Evolutionary conservation across 2,329 filamentous ascomycete species (phyloP).

Genomic region (Trichophyton benhamiae): DNA sequence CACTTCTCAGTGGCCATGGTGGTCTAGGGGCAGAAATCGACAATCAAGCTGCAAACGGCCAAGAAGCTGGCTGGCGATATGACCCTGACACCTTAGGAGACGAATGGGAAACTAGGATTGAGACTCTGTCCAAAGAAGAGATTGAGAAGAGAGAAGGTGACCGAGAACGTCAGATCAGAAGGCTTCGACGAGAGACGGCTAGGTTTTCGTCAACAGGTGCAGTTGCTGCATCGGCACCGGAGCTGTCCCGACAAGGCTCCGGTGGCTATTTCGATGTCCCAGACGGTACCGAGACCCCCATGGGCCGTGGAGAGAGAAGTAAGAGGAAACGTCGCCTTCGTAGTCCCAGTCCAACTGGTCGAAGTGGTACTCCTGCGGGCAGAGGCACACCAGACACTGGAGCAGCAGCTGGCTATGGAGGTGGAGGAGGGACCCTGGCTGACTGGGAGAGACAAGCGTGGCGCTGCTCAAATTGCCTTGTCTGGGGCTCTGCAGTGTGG

Average conservation of each 20-base stretch:
- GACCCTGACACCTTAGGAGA: constrained; percentile 80
- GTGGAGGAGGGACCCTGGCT: constrained; percentile 50
- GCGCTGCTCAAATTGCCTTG: constrained; percentile 76
- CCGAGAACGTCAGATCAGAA: constrained; percentile 76
- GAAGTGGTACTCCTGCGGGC: constrained; percentile 54
- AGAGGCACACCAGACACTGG: constrained; percentile 65
- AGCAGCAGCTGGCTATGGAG: constrained; percentile 56
- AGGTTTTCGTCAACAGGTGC: constrained; percentile 78
- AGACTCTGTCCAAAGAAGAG: constrained; percentile 79
- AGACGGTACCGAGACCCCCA: constrained; percentile 55
- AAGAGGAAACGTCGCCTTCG: constrained; percentile 93
- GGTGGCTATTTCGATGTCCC: constrained; percentile 48
- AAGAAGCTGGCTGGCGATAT: constrained; percentile 90
- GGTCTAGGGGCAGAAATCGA: constrained; percentile 61
- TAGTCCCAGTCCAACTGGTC: constrained; percentile 69
- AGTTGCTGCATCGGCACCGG: constrained; percentile 66
- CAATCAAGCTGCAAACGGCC: constrained; percentile 70
- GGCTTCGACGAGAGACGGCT: constrained; percentile 79
- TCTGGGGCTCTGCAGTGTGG: constrained; percentile 88
- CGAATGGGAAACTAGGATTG: constrained; percentile 73
- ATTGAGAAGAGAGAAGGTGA: constrained; percentile 96
- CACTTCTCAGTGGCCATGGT: constrained; percentile 62
- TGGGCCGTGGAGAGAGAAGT: constrained; percentile 81
- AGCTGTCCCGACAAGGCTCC: constrained; percentile 48
- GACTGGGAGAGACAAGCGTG: constrained; percentile 70